Base-by-base conservation (phyloP, 2,329 filamentous ascomycete species). In the Penicillium verrucosum region DNA sequence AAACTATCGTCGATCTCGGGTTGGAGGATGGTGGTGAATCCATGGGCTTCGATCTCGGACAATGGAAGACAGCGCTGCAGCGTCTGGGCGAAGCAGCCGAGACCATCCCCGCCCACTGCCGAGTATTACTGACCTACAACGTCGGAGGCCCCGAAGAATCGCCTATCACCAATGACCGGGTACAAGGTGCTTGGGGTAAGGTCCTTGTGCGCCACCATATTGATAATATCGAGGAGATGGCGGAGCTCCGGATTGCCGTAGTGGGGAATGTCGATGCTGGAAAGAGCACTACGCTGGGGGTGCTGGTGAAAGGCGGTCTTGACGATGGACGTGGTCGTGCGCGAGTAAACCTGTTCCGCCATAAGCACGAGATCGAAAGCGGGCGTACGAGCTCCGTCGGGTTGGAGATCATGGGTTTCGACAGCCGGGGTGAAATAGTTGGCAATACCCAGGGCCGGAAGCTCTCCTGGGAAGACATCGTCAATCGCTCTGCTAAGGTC, bases 371-470 rank as follows among this genome's bases (percentile, higher is more conserved):
- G 76, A 89, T 97, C 40, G 94, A 99, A 75, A 94, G 90, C 45
- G 94, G 94, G 1, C 84, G 94, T 63, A 99, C 94, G 10, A 96
- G 91, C 71, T 97, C 92, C 0, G 94, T 99, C 0, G 93, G 94
- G 41, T 95, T 97, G 92, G 94, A 99, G 74, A 97, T 97, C 60
- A 92, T 97, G 88, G 94, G 94, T 2, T 99, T 97, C 66, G 92
- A 97, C 73, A 91, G 89, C 49, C 83, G 84, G 54, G 93, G 94
- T 29, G 85, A 92, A 27, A 88, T 96, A 29, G 84, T 97, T 16
- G 85, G 86, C 16, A 93, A 90, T 38, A 89, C 89, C 1, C 85
- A 92, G 2, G 93, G 92, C 1, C 85, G 94, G 72, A 90, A 88
- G 77, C 79, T 97, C 34, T 93, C 92, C 4, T 99, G 94, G 94